Conservation (phyloP, 179 eudicot species). For the Spergularia azorica region DNA sequence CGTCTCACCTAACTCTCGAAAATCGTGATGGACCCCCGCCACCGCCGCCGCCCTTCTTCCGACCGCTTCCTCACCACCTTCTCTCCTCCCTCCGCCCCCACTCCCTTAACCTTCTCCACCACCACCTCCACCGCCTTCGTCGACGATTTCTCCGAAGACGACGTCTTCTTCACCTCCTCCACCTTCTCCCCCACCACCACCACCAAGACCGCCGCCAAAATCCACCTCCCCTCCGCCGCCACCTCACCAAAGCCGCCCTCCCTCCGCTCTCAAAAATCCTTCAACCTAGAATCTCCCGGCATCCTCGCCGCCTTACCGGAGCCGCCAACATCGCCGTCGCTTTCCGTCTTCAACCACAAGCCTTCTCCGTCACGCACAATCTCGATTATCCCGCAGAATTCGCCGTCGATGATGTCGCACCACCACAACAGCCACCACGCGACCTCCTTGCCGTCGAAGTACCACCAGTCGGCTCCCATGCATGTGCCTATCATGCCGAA, state of each 20-base stretch:
- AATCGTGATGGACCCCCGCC: constrained; percentile 31
- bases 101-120: not conserved
- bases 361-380: not conserved
- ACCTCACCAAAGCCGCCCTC: constrained; percentile 14
- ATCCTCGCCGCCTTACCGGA: constrained; percentile 43
- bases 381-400: constrained; percentile 14
- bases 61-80: constrained; percentile 37
- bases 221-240: constrained; percentile 22
- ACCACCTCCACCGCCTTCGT: constrained; percentile 6
- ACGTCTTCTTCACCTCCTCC: constrained; percentile 35
- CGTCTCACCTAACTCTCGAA: not conserved
- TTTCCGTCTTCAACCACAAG: constrained; percentile 22
- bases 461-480: constrained; percentile 41
- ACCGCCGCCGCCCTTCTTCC: constrained; percentile 28
- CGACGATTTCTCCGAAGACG: constrained; percentile 43
- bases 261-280: constrained; percentile 1
- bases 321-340: not conserved
- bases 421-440: not conserved
- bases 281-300: constrained; percentile 28
- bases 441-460: constrained; percentile 12
- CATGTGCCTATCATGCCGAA: constrained; percentile 34
- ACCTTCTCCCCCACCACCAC: not conserved
- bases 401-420: not conserved
- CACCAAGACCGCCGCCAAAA: constrained; percentile 10
- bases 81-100: constrained; percentile 23